phyloP scores from a whole-genome alignment of 108 stramenopile species.

The Cyclostephanos invisitatus region DNA sequence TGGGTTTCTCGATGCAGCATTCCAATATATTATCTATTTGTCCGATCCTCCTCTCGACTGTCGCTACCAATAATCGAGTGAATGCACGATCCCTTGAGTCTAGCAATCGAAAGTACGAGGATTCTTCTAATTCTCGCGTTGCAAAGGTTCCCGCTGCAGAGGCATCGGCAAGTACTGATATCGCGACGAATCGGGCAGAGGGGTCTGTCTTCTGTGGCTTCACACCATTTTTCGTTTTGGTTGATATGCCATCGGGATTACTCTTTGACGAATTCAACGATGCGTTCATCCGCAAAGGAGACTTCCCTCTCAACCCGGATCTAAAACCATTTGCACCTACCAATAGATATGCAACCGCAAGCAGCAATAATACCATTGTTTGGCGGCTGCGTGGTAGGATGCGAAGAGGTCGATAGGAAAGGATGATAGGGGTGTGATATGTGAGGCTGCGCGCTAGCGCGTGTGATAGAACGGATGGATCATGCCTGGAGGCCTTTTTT shows the following conservation, averaged over 20 bases:
- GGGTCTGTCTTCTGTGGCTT: conserved; percentile 5
- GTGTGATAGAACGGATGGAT: too few species aligned
- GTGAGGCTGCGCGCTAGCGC: too few species aligned
- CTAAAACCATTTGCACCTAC: neutral
- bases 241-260: neutral
- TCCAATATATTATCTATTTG: conserved; percentile 71
- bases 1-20: conserved; percentile 29
- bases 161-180: conserved; percentile 35
- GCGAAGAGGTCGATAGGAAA: too few species aligned
- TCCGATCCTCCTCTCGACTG: conserved; percentile 69
- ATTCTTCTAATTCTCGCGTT: conserved; percentile 54
- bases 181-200: conserved; percentile 42
- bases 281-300: neutral
- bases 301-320: neutral
- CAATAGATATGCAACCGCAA: conserved; percentile 5
- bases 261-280: conserved; percentile 4
- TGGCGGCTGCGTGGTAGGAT: too few species aligned
- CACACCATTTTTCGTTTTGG: neutral
- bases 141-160: conserved; percentile 47
- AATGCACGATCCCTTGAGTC: conserved; percentile 70
- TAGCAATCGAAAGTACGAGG: conserved; percentile 43
- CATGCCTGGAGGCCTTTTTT: too few species aligned
- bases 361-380: neutral
- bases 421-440: too few species aligned
- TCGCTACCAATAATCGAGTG: conserved; percentile 68